Evolutionary conservation across 1,284 basidiomycete species (phyloP).

Genomic region (Apiotrichum mycotoxinovorans): DNA sequence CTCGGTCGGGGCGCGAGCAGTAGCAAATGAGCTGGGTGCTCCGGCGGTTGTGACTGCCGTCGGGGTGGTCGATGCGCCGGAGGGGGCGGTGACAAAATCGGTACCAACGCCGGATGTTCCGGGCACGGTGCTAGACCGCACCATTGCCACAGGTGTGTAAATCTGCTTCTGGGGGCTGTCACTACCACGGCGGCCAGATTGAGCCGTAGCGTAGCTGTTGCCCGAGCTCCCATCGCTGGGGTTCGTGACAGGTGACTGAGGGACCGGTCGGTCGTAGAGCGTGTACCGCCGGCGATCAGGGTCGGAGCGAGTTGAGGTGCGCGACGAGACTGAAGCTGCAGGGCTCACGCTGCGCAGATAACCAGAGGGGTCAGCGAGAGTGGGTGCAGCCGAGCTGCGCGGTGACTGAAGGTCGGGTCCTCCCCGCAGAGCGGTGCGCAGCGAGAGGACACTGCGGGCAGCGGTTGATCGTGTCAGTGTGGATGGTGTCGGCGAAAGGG

Average conservation of each 20-base stretch:
- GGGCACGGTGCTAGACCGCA: neutral
- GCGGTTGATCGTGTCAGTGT: neutral
- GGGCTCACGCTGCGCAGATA: conserved; percentile 1
- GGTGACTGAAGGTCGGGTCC: neutral
- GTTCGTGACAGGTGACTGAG: neutral
- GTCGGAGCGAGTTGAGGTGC: neutral
- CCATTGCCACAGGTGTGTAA: neutral
- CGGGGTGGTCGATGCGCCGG: neutral
- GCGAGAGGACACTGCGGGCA: neutral
- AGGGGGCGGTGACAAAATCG: neutral
- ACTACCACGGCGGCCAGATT: neutral
- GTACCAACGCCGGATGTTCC: neutral
- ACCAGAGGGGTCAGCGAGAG: conserved; percentile 4
- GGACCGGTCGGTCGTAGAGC: conserved; percentile 12
- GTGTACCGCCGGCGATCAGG: conserved; percentile 5
- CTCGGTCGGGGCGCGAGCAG: neutral
- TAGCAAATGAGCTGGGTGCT: neutral
- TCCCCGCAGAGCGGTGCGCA: neutral
- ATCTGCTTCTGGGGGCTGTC: neutral
- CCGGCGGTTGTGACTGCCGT: too few relatives aligned
- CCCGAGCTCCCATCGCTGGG: neutral
- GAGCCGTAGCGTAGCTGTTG: neutral
- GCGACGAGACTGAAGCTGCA: neutral
- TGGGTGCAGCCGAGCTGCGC: neutral
- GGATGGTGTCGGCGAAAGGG: neutral